Evolutionary conservation across 208 protist genomes (phyloP).

Genomic region (Naegleria lovaniensis): DNA sequence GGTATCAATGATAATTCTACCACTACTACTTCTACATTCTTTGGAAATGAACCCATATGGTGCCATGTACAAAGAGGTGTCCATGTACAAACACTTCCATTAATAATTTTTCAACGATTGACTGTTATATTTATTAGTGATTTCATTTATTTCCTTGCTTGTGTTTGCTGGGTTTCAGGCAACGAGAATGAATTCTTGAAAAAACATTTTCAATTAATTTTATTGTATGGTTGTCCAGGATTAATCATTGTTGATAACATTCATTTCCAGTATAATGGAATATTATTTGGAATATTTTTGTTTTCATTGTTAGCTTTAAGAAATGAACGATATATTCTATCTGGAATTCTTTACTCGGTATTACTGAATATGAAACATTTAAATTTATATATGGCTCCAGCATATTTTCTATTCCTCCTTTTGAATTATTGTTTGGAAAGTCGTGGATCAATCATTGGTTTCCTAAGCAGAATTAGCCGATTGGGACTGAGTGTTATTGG

Average conservation of each 20-base stretch:
- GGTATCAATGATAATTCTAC: neutral
- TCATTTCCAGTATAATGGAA: conserved; percentile 84
- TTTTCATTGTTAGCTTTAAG: conserved; percentile 39
- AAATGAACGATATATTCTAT: conserved; percentile 39
- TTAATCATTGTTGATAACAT: conserved; percentile 37
- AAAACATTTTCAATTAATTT: neutral
- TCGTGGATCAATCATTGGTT: neutral
- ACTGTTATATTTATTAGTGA: conserved; percentile 50
- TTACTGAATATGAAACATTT: conserved; percentile 79
- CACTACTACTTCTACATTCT: neutral
- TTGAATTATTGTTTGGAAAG: conserved; percentile 18
- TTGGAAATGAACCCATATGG: neutral
- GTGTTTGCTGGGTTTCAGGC: neutral
- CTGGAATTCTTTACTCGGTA: conserved; percentile 52
- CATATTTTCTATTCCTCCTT: conserved; percentile 61
- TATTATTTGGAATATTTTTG: conserved; percentile 62
- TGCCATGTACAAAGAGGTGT: conserved; percentile 43
- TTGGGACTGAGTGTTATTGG: neutral
- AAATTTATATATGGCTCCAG: conserved; percentile 61
- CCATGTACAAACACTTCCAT: conserved; percentile 44
- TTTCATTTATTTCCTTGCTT: conserved; percentile 5
- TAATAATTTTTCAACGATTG: conserved; percentile 63
- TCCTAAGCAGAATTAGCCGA: neutral
- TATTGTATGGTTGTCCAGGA: neutral
- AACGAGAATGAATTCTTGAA: neutral